phyloP scores from a whole-genome alignment of 164 flowering plant species.

The Berberis vulgaris region DNA sequence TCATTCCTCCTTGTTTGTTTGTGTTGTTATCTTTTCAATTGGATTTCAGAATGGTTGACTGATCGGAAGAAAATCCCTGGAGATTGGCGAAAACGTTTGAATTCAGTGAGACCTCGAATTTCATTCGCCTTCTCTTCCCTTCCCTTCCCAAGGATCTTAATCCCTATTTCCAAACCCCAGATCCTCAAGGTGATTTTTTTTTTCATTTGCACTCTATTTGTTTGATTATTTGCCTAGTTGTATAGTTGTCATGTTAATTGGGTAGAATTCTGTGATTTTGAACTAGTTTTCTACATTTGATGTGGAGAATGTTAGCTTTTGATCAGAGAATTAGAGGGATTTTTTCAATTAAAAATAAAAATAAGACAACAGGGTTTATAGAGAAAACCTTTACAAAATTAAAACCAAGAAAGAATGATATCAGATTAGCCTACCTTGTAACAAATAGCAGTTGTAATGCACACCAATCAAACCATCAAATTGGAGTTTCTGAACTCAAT shows the following conservation, averaged over 20 bases:
- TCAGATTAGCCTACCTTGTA: too few species aligned
- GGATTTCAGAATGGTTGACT: constrained; percentile 71
- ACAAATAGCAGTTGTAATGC: too few species aligned
- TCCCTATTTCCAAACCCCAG: constrained; percentile 79
- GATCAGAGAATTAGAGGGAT: too few species aligned
- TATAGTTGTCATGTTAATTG: neutral
- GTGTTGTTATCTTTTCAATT: constrained; percentile 1
- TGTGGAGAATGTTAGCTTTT: too few species aligned
- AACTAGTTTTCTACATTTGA: too few species aligned
- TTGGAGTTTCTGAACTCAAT: too few species aligned
- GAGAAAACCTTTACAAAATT: too few species aligned
- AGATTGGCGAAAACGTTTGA: constrained; percentile 77
- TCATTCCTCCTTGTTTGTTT: neutral
- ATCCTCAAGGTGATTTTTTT: constrained; percentile 53
- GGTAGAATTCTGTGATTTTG: too few species aligned
- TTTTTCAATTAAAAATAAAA: too few species aligned
- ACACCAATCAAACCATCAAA: too few species aligned
- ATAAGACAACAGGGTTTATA: too few species aligned
- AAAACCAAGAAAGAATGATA: too few species aligned
- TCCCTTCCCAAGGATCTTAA: constrained; percentile 69
- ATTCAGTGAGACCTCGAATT: constrained; percentile 46
- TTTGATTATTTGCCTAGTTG: neutral
- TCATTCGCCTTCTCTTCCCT: constrained; percentile 53
- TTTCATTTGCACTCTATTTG: neutral
- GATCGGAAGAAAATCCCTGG: constrained; percentile 87